Evolutionary conservation across 176 grass and related monocot species (phyloP).

Genomic region (Raddia guianensis): DNA sequence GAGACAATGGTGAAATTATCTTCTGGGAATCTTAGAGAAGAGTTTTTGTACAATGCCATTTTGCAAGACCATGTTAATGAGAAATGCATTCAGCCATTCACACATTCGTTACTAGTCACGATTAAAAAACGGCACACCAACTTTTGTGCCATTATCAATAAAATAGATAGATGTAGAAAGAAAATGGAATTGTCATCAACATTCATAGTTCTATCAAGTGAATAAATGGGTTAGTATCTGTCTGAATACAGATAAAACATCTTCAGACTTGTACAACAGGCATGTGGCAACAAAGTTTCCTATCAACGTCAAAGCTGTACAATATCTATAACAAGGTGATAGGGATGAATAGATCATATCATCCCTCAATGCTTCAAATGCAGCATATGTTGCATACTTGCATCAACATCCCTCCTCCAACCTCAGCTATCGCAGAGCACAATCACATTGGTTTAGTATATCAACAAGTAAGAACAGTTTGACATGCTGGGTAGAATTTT

Average conservation of each 20-base stretch:
- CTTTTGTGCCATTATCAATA: background rate
- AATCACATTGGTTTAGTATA: background rate
- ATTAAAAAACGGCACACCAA: background rate
- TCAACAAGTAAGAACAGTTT: background rate
- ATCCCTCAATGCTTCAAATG: background rate
- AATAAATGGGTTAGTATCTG: conserved; percentile 16
- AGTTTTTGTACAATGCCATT: conserved; percentile 24
- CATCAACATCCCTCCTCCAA: conserved; percentile 1
- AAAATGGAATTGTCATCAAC: background rate
- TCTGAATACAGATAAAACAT: conserved; percentile 3
- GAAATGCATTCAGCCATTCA: background rate
- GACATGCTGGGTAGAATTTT: background rate
- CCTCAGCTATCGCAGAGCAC: background rate
- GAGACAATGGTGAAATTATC: conserved; percentile 95
- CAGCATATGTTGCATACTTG: conserved; percentile 27
- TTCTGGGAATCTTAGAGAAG: conserved; percentile 82
- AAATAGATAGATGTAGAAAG: background rate
- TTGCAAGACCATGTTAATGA: background rate
- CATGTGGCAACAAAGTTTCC: conserved; percentile 27
- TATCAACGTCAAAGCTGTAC: conserved; percentile 24
- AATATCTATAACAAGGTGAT: conserved; percentile 26
- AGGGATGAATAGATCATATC: conserved; percentile 10
- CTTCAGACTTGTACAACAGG: background rate
- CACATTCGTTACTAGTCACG: background rate
- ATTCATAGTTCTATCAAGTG: conserved; percentile 22